These are phyloP conservation scores for Teunomyces cretensis DNA, from an alignment of 805 yeast species.

Conservation along the genomic window DNA sequence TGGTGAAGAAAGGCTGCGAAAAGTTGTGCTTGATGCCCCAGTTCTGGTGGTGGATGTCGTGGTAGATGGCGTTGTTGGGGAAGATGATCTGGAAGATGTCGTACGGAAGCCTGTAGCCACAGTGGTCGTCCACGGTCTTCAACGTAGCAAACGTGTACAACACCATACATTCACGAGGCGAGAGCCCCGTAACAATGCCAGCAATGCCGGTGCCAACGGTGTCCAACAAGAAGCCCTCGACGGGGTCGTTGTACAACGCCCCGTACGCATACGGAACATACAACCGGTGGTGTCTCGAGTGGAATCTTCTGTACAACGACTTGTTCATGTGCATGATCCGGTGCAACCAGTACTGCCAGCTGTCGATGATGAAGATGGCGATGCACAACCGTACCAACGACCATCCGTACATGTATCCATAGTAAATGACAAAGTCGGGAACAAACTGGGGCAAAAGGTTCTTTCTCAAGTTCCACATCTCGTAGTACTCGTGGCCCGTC, in stretches of 20 bases:
- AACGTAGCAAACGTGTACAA: conserved; percentile 85
- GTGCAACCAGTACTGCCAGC: conserved; percentile 95
- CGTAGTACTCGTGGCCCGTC: conserved; percentile 49
- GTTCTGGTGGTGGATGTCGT: conserved; percentile 95
- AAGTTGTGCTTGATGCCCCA: conserved; percentile 93
- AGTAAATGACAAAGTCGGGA: conserved; percentile 50
- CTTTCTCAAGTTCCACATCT: conserved; percentile 46
- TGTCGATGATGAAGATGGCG: conserved; percentile 78
- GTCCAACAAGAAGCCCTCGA: conserved; percentile 91
- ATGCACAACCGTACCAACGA: conserved; percentile 54
- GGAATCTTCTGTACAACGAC: conserved; percentile 73
- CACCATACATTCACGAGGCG: conserved; percentile 73
- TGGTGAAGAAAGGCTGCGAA: conserved; percentile 93
- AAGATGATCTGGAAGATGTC: conserved; percentile 88
- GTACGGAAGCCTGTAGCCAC: conserved; percentile 92
- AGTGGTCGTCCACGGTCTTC: conserved; percentile 97
- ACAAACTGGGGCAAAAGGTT: conserved; percentile 38
- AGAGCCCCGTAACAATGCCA: conserved; percentile 55
- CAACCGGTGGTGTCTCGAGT: conserved; percentile 90
- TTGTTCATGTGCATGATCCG: conserved; percentile 84
- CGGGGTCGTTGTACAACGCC: conserved; percentile 90
- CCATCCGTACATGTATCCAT: conserved; percentile 61
- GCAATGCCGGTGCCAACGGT: conserved; percentile 92
- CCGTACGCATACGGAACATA: conserved; percentile 98
- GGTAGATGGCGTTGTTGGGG: conserved; percentile 95